phyloP scores from a whole-genome alignment of 2,329 filamentous ascomycete species.

The Microdochium trichocladiopsis region DNA sequence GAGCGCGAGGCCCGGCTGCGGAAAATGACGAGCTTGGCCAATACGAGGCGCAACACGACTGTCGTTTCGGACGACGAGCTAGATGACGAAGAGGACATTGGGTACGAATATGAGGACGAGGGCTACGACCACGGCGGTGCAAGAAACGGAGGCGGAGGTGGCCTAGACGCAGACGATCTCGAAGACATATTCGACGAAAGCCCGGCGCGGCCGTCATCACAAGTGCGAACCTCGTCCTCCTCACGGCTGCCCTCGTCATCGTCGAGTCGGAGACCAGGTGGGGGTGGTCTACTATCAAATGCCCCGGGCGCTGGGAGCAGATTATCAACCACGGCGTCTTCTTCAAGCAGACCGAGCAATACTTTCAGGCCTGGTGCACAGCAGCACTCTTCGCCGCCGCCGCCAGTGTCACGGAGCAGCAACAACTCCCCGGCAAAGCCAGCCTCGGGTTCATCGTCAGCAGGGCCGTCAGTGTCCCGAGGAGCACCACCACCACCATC shows the following conservation, averaged over 20 bases:
- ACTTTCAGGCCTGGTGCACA: not conserved
- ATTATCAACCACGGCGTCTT: not conserved
- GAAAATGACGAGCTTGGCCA: constrained; percentile 19
- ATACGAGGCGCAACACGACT: constrained; percentile 17
- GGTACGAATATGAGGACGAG: constrained; percentile 4
- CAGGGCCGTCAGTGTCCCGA: too few species aligned
- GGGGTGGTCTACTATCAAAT: not conserved
- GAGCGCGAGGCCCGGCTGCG: constrained; percentile 29
- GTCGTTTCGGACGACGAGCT: constrained; percentile 33
- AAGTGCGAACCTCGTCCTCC: too few species aligned
- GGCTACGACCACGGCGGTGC: constrained; percentile 6
- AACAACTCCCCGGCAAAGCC: not conserved
- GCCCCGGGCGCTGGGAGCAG: constrained; percentile 1
- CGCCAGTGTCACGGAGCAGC: not conserved
- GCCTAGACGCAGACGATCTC: constrained; percentile 13
- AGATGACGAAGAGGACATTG: constrained; percentile 15
- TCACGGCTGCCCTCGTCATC: not conserved
- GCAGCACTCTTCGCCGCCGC: not conserved
- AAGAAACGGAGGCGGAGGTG: constrained; percentile 3
- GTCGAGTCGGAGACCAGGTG: not conserved
- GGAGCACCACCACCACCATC: constrained; percentile 3
- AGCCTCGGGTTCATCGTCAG: not conserved
- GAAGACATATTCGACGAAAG: constrained; percentile 12
- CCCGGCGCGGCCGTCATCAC: not conserved
- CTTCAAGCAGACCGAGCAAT: not conserved